phyloP scores from a whole-genome alignment of 2,329 filamentous ascomycete species.

The Paraconiothyrium sp. region DNA sequence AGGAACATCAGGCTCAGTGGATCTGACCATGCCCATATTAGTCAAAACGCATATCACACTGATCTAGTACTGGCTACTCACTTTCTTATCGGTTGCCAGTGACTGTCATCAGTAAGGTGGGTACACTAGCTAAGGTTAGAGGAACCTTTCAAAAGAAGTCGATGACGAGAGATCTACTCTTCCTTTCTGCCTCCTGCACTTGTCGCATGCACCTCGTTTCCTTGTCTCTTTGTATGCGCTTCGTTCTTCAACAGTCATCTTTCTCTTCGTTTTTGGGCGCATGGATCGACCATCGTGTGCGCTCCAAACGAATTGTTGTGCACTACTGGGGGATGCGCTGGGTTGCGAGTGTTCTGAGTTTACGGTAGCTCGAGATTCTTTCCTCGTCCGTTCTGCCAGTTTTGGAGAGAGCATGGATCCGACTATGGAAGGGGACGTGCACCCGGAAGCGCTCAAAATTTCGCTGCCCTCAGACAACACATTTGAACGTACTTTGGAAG shows the following conservation, averaged over 20 bases:
- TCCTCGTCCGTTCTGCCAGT: conserved; percentile 7
- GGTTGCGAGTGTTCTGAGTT: conserved; percentile 7
- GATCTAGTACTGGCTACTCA: neutral
- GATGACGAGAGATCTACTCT: conserved; percentile 26
- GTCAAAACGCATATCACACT: neutral
- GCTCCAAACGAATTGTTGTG: conserved; percentile 38
- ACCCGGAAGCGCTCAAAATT: conserved; percentile 10
- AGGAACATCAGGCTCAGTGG: neutral
- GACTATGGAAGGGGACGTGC: conserved; percentile 16
- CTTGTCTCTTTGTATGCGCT: conserved; percentile 37
- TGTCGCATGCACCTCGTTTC: conserved; percentile 38
- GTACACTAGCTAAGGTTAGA: conserved; percentile 25
- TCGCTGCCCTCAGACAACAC: conserved; percentile 7
- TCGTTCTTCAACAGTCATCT: conserved; percentile 38
- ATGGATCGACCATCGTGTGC: conserved; percentile 28
- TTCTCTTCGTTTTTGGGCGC: conserved; percentile 37
- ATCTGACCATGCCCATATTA: neutral
- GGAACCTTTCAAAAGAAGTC: neutral
- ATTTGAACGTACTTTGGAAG: conserved; percentile 7
- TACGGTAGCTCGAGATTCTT: neutral
- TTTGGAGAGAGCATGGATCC: conserved; percentile 15
- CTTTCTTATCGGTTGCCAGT: conserved; percentile 9
- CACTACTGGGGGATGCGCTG: conserved; percentile 1
- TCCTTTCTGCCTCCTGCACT: conserved; percentile 37
- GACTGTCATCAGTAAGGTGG: conserved; percentile 15